These are phyloP conservation scores for Phytophthora macrochlamydospora DNA, from an alignment of 352 stramenopile genomes.

Conservation along the genomic window DNA sequence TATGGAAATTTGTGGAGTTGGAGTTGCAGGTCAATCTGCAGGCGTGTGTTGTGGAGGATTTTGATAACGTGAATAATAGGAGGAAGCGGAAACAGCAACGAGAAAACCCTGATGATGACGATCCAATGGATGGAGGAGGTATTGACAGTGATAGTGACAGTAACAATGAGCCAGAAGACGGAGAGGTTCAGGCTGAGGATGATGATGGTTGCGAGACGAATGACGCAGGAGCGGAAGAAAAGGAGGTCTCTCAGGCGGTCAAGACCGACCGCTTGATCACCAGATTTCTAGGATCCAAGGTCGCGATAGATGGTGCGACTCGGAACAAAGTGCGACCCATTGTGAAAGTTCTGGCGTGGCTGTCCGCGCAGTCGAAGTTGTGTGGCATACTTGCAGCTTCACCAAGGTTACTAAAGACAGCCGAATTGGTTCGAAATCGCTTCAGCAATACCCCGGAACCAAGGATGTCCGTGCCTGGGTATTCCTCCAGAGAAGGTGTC, in stretches of 20 bases:
- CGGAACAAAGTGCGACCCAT: conserved; percentile 54
- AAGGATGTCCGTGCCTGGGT: conserved; percentile 54
- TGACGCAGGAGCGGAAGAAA: conserved; percentile 4
- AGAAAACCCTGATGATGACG: conserved; percentile 8
- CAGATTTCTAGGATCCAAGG: conserved; percentile 31
- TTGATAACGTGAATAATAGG: conserved; percentile 63
- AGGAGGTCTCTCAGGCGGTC: conserved; percentile 1
- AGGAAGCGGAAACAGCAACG: conserved; percentile 37
- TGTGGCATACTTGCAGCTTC: conserved; percentile 48
- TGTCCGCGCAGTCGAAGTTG: conserved; percentile 35
- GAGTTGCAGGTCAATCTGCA: conserved; percentile 78
- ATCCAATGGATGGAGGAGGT: conserved; percentile 25
- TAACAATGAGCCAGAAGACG: conserved; percentile 37
- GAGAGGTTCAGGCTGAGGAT: conserved; percentile 20
- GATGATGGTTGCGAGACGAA: conserved; percentile 15
- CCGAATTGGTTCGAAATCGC: conserved; percentile 50
- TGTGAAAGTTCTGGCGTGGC: conserved; percentile 61
- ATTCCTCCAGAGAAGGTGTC: conserved; percentile 71
- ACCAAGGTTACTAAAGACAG: conserved; percentile 61
- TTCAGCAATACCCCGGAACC: conserved; percentile 39
- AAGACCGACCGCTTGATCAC: conserved; percentile 34
- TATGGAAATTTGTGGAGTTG: conserved; percentile 82
- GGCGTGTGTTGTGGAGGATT: conserved; percentile 66
- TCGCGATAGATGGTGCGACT: conserved; percentile 42
- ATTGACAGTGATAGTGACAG: conserved; percentile 25